Conservation (phyloP, 257 asterid species). For the Solanum chiquidenum region DNA sequence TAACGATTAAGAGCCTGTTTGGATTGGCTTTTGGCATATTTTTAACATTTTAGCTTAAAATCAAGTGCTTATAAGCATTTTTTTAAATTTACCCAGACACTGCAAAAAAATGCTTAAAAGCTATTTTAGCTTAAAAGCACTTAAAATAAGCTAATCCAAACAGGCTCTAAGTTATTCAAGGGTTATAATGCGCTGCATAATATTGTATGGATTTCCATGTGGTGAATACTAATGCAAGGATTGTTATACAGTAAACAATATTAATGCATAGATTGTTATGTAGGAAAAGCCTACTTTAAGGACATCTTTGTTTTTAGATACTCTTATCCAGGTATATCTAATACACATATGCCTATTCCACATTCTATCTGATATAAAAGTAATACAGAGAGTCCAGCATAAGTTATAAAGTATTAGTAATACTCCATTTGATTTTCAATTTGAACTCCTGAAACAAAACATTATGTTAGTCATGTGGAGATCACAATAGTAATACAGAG, state of each 20-base stretch:
- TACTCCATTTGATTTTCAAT: neutral
- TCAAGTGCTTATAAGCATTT: neutral
- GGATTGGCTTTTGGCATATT: neutral
- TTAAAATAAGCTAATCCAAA: neutral
- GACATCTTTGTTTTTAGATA: neutral
- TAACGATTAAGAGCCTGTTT: neutral
- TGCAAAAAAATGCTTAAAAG: neutral
- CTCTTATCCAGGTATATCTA: neutral
- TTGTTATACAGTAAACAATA: neutral
- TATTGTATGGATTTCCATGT: neutral
- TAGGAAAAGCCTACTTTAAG: neutral
- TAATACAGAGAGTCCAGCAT: neutral
- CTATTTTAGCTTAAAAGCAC: neutral
- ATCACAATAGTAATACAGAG: neutral
- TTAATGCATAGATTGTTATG: neutral
- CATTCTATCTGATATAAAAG: neutral
- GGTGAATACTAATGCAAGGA: neutral
- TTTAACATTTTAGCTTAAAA: neutral
- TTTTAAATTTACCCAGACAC: neutral
- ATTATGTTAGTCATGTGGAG: neutral
- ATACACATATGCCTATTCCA: neutral
- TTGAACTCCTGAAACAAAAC: neutral
- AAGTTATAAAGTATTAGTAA: neutral
- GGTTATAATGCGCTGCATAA: neutral
- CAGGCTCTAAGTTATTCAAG: neutral